A percentile compares a stretch with the other conserved stretches of the same genome.
These are phyloP conservation scores for Venturia asperata DNA, from an alignment of 2,329 filamentous ascomycete genomes.

Conservation along the genomic window DNA sequence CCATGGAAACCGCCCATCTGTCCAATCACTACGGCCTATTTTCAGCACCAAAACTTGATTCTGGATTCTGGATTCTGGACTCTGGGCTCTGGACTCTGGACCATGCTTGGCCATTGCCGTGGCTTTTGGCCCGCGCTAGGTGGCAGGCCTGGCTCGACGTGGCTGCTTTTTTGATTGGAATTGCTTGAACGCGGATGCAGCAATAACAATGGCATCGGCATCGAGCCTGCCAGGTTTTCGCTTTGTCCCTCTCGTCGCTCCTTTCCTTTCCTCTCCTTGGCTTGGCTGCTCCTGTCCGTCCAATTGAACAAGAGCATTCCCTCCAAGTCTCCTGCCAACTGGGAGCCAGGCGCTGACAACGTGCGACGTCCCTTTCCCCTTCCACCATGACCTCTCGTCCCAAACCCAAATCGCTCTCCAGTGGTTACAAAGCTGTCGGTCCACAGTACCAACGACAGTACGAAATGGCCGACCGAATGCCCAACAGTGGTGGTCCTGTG, in stretches of 20 bases:
- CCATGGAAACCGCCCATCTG: not conserved
- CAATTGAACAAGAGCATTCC: not conserved
- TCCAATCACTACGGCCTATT: not conserved
- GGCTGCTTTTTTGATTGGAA: not conserved
- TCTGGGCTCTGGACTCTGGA: not conserved
- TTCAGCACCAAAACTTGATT: too few relatives aligned
- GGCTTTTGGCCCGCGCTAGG: constrained; percentile 5
- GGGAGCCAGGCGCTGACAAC: not conserved
- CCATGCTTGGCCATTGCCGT: not conserved
- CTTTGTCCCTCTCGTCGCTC: not conserved
- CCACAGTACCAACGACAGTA: not conserved
- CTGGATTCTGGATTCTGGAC: too few relatives aligned
- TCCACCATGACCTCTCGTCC: constrained; percentile 14
- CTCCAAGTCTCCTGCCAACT: not conserved
- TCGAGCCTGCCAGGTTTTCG: not conserved
- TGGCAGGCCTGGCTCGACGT: not conserved
- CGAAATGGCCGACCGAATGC: constrained; percentile 10
- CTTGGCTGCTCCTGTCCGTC: not conserved
- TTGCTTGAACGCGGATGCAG: not conserved
- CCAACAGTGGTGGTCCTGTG: not conserved
- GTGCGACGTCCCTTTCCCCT: not conserved
- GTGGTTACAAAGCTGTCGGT: not conserved
- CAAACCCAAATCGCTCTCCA: not conserved
- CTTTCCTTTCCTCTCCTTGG: not conserved
- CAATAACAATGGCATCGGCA: not conserved